These are phyloP conservation scores for Vitis rupestris DNA, from an alignment of 164 flowering plant species.

Conservation along the genomic window DNA sequence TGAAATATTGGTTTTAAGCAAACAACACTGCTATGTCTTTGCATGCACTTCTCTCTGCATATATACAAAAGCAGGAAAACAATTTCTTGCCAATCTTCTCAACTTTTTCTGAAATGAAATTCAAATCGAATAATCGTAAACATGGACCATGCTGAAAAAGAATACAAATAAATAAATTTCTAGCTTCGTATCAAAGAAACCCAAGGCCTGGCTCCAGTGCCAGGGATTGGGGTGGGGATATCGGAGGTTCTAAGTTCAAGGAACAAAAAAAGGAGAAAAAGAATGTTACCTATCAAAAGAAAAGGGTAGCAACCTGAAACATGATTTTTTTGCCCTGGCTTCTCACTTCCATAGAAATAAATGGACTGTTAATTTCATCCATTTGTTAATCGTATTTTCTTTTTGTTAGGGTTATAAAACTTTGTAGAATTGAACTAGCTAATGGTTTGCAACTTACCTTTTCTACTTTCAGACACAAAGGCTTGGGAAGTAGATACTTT, in stretches of 20 bases:
- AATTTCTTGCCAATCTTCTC: neutral
- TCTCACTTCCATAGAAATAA: neutral
- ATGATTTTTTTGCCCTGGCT: neutral
- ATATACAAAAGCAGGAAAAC: neutral
- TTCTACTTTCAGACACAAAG: slow-evolving; percentile 69
- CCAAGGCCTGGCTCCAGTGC: neutral
- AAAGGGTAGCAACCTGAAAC: neutral
- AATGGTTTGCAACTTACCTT: slow-evolving; percentile 1
- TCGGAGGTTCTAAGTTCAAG: too few species aligned
- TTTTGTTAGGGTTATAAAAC: slow-evolving; percentile 8
- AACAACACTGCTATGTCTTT: neutral
- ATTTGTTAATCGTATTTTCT: neutral
- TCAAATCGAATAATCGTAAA: neutral
- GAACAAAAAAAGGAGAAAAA: too few species aligned
- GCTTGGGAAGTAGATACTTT: slow-evolving; percentile 86
- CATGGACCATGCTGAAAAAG: neutral
- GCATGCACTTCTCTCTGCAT: neutral
- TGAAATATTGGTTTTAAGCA: neutral
- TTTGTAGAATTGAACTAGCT: neutral
- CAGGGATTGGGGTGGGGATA: too few species aligned
- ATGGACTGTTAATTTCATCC: neutral
- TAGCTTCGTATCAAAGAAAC: neutral
- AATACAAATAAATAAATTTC: neutral
- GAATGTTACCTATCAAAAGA: too few species aligned
- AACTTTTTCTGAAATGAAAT: too few species aligned